phyloP scores from a whole-genome alignment of 192 early-diverging fungal species.

The Phycomyces blakesleeanus region DNA sequence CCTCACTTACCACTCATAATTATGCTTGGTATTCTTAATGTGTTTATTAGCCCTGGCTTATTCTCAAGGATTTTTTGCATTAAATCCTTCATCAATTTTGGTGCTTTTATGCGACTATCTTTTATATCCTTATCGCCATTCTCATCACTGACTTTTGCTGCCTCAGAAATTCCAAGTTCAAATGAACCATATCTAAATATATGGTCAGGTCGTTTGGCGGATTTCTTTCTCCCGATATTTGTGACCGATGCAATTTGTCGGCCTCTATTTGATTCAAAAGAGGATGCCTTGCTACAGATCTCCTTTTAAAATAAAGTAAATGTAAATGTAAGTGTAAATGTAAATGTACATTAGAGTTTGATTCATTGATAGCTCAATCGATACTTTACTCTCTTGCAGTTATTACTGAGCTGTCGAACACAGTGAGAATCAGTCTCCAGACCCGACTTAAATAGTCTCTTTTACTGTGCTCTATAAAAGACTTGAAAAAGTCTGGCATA shows the following conservation, averaged over 20 bases:
- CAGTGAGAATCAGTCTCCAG: no score
- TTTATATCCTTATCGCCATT: background rate
- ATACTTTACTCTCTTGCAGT: background rate
- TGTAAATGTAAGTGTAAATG: background rate
- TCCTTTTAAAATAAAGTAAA: no score
- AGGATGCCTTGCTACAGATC: no score
- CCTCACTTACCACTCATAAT: background rate
- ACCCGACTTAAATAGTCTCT: no score
- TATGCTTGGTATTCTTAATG: background rate
- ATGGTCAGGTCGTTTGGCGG: background rate
- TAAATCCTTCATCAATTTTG: background rate
- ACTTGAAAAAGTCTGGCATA: no score
- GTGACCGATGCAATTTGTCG: no score
- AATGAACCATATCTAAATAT: background rate
- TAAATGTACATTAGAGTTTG: constrained; percentile 2
- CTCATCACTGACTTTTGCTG: background rate
- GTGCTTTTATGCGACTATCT: background rate
- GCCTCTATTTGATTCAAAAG: no score
- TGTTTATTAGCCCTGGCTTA: background rate
- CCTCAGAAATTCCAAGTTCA: background rate
- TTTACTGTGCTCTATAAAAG: no score
- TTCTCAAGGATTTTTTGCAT: background rate
- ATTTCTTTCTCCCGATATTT: no score
- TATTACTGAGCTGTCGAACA: no score
- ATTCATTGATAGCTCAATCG: no score